Conservation (phyloP, 352 stramenopile genomes). For the Aphanomyces invadans region DNA sequence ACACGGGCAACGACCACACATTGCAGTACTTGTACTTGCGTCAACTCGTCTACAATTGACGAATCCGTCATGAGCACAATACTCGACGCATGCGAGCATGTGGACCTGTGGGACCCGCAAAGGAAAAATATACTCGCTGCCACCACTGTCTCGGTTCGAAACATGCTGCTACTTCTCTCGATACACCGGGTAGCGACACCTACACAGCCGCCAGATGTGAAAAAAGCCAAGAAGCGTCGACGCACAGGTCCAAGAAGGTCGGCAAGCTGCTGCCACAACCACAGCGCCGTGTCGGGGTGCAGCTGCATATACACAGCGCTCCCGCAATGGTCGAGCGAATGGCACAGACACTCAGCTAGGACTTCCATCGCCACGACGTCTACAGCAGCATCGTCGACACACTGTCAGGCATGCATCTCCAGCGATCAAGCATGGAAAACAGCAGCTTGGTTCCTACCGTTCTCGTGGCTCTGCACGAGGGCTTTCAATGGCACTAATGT, state of each 20-base stretch:
- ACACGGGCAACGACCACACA: neutral
- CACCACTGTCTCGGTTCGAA: slow-evolving; percentile 39
- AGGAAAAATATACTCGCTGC: slow-evolving; percentile 51
- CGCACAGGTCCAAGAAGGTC: slow-evolving; percentile 41
- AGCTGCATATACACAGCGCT: slow-evolving; percentile 44
- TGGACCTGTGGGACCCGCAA: neutral
- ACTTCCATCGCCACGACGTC: slow-evolving; percentile 33
- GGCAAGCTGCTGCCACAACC: slow-evolving; percentile 49
- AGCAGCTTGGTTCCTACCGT: slow-evolving; percentile 38
- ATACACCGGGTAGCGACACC: neutral
- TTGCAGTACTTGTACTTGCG: neutral
- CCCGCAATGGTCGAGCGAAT: slow-evolving; percentile 47
- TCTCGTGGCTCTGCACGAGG: slow-evolving; percentile 4
- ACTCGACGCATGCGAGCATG: no score
- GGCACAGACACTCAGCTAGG: slow-evolving; percentile 35
- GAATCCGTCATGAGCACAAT: neutral
- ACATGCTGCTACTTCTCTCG: neutral
- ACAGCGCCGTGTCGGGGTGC: slow-evolving; percentile 30
- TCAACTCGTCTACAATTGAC: neutral
- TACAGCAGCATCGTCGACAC: slow-evolving; percentile 37
- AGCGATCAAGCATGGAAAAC: slow-evolving; percentile 42
- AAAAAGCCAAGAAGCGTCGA: neutral
- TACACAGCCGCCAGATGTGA: neutral
- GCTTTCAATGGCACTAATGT: neutral
- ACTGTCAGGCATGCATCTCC: no score